Percentiles rank a stretch among this genome's conserved stretches.
phyloP scores from a whole-genome alignment of 2,329 filamentous ascomycete genomes.

The Colletotrichum neosansevieriae region DNA sequence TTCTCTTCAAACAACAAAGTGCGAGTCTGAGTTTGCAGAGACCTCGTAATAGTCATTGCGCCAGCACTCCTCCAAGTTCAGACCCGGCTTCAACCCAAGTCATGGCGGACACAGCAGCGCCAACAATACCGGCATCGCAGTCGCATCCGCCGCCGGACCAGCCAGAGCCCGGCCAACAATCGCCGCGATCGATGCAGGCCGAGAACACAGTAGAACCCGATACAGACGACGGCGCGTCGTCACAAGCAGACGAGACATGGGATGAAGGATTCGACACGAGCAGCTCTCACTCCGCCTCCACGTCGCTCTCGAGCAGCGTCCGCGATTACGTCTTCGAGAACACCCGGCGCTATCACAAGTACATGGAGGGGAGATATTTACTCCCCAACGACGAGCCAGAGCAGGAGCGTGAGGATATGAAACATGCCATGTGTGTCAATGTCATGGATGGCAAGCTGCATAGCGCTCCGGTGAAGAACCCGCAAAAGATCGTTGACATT shows the following conservation, averaged over 20 bases:
- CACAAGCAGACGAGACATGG: constrained; percentile 4
- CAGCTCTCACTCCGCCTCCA: constrained; percentile 29
- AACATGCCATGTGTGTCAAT: constrained; percentile 46
- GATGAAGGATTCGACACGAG: constrained; percentile 29
- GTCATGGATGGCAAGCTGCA: constrained; percentile 52
- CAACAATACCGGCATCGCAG: not conserved
- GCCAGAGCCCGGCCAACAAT: not conserved
- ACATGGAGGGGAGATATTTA: constrained; percentile 55
- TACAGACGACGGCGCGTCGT: constrained; percentile 16
- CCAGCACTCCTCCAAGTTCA: too few species aligned
- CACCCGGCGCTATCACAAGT: constrained; percentile 54
- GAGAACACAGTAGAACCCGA: constrained; percentile 33
- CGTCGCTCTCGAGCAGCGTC: constrained; percentile 32
- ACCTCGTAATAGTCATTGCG: too few species aligned
- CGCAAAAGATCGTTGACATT: constrained; percentile 57
- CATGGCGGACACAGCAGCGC: constrained; percentile 8
- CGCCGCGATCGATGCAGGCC: not conserved
- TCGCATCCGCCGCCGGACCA: not conserved
- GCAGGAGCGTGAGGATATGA: constrained; percentile 38
- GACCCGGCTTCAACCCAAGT: not conserved
- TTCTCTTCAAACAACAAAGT: too few species aligned
- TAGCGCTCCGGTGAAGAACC: constrained; percentile 49
- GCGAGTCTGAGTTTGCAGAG: too few species aligned
- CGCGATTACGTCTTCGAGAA: constrained; percentile 51
- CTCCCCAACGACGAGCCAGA: constrained; percentile 53